Evolutionary conservation across 23 red algal genomes (phyloP), one percentile per base, ranked within the genome.

Genomic region (Porphyridium purpureum): DNA sequence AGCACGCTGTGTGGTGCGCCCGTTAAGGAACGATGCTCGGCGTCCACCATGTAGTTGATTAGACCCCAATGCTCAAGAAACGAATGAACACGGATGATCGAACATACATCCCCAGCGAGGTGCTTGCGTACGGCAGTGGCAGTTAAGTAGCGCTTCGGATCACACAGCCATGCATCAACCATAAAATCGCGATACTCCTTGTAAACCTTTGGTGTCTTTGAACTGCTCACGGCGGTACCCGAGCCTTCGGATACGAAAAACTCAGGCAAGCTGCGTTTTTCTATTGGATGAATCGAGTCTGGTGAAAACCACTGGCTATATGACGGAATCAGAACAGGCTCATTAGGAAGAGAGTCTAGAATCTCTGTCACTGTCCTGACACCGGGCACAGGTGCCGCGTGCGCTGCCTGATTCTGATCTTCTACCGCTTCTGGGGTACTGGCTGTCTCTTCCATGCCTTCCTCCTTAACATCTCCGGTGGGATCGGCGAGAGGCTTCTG

Each of bases 61-160:
- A 94, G 88, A 2, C 88, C 88, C 88, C 88, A 94, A 29, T 84
- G 88, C 56, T 94, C 88, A 19, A 94, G 71, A 56, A 94, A 84
- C 21, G 80, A 62, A 62, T 94, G 88, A 41, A 94, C 80, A 34
- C 88, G 63, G 53, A 94, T 27, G 44, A 94, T 73, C 9, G 88
- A 70, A 54, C 88, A 83, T 2, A 75, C 88, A 44, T 94, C 88
- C 20, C 88, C 88, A 21, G 79, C 71, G 14, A 94, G 60, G 40
- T 94, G 88, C 27, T 78, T 54, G 41, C 88, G 54, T 21, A 62
- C 62, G 4, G 80, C 62, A 24, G 88, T 94, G 29, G 74, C 79
- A 6, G 70, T 84, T 2, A 94, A 67, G 35, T 94, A 84, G 38
- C 74, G 74, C 19, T 49, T 71, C 5, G 88, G 88, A 30, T 47